Evolutionary conservation across 2,329 filamentous ascomycete species (phyloP), one percentile per base, ranked within the genome.

Genomic region (Neoascochyta sp.): DNA sequence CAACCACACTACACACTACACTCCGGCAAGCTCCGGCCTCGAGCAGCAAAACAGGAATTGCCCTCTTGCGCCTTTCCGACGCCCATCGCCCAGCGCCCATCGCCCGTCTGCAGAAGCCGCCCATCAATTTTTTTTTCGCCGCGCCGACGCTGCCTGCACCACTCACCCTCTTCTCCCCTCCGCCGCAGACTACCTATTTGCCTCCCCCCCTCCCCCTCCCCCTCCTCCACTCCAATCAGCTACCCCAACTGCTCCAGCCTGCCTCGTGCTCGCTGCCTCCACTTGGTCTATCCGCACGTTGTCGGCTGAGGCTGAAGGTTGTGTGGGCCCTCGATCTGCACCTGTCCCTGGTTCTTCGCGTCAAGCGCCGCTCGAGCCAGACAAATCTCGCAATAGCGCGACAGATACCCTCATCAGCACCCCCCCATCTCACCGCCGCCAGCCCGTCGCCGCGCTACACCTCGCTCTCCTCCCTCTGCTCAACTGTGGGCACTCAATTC

Each of bases 251-350:
- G 52, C 54, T 36, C 54, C n/a, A n/a, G n/a, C n/a, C 51, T 56
- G 43, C 51, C 51, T 55, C 46, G 51, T 52, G 53, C 51, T 50
- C 36, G 36, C 42, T 32, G 37, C 45, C 55, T 58, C 54, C 55
- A 55, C 52, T 56, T 57, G 54, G 50, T 35, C 46, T 43, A 43
- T 53, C 52, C 51, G 50, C 50, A 51, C 43, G 39, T 41, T 41
- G 43, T 54, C 56, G 54, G 48, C 45, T 56, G 57, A 61, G 54
- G 53, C 57, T 60, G 52, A 60, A 57, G 45, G 34, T 27, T 44
- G 41, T 39, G 50, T 57, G 55, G 55, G 52, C 49, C 54, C 24
- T 49, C 41, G 53, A 57, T 57, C 56, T 57, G 51, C 56, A 57
- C 27, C 38, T 49, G 44, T 50, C 50, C 56, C 56, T 59, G 47